phyloP scores from a whole-genome alignment of 1,284 basidiomycete species.

The Sporisorium sorghi region DNA sequence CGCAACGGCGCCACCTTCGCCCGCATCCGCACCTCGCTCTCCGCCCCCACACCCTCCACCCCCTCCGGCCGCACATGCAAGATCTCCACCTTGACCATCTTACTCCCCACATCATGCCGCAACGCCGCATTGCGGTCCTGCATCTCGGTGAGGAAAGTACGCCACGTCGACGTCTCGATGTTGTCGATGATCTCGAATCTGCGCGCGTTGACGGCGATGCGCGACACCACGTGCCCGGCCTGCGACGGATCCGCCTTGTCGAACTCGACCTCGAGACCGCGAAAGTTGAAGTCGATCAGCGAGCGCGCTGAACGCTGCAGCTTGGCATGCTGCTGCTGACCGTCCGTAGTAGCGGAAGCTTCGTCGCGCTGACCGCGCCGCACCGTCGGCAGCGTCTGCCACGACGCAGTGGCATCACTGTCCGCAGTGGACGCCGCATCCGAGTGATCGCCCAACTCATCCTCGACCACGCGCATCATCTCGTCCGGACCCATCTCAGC shows the following conservation, averaged over 20 bases:
- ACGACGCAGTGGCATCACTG: conserved; percentile 45
- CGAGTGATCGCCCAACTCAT: conserved; percentile 79
- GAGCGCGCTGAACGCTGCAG: conserved; percentile 82
- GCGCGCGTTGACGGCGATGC: conserved; percentile 55
- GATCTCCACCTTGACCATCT: conserved; percentile 91
- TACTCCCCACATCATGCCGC: conserved; percentile 86
- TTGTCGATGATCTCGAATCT: conserved; percentile 93
- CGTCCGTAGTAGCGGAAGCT: not conserved
- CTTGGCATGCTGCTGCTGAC: conserved; percentile 70
- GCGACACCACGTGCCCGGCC: conserved; percentile 39
- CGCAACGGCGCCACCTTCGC: conserved; percentile 76
- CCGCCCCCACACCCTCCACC: conserved; percentile 3
- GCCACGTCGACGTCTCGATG: conserved; percentile 98
- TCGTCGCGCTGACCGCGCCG: not conserved
- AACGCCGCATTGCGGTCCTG: conserved; percentile 28
- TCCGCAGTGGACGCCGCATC: conserved; percentile 43
- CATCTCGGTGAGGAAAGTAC: conserved; percentile 84
- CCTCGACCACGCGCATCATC: conserved; percentile 82
- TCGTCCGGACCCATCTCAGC: conserved; percentile 71
- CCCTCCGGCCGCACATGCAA: conserved; percentile 39
- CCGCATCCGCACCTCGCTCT: conserved; percentile 79
- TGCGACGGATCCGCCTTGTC: conserved; percentile 50
- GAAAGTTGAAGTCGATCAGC: conserved; percentile 85
- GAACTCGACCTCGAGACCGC: conserved; percentile 74
- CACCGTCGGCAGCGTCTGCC: conserved; percentile 52